These are phyloP conservation scores for Podospora pseudoanserina DNA, from an alignment of 495 filamentous ascomycete species.

Conservation along the genomic window DNA sequence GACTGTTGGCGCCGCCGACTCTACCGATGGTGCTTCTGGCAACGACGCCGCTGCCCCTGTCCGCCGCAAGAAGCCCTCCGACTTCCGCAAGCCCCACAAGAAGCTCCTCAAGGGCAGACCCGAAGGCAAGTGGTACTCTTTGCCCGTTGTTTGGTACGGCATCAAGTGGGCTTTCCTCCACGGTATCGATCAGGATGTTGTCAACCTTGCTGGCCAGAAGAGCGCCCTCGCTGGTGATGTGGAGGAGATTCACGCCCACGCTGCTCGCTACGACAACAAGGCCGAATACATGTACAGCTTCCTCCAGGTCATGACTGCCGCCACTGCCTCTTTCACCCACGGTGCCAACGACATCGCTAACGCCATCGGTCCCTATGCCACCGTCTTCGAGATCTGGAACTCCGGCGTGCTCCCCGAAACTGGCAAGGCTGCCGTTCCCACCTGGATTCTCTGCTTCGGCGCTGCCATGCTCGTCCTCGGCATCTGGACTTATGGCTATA, in stretches of 20 bases:
- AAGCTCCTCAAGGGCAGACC: constrained; percentile 36
- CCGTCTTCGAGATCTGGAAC: constrained; percentile 64
- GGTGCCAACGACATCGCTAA: constrained; percentile 78
- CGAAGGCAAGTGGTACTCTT: constrained; percentile 36
- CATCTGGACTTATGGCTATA: constrained; percentile 68
- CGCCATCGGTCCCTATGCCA: constrained; percentile 69
- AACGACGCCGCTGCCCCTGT: constrained; percentile 3
- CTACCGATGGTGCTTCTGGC: constrained; percentile 4
- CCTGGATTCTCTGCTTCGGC: constrained; percentile 63
- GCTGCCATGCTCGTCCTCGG: constrained; percentile 56
- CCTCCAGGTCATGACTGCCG: constrained; percentile 68
- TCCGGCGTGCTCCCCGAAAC: constrained; percentile 43
- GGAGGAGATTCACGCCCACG: constrained; percentile 56
- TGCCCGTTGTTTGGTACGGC: constrained; percentile 42
- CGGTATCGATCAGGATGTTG: constrained; percentile 59
- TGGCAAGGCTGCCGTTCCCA: constrained; percentile 54
- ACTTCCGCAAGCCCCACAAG: constrained; percentile 12
- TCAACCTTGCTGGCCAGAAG: constrained; percentile 39
- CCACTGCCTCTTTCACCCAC: constrained; percentile 71
- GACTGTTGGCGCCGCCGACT: constrained; percentile 15
- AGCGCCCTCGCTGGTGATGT: constrained; percentile 45
- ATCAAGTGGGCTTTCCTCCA: constrained; percentile 50
- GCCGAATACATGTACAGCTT: constrained; percentile 75
- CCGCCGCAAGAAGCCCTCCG: constrained; percentile 5
- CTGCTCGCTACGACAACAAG: constrained; percentile 68